Percentiles rank a stretch among this genome's conserved stretches.
Evolutionary conservation across 768 basidiomycete genomes (phyloP).

Genomic region (Dendrothele bispora): DNA sequence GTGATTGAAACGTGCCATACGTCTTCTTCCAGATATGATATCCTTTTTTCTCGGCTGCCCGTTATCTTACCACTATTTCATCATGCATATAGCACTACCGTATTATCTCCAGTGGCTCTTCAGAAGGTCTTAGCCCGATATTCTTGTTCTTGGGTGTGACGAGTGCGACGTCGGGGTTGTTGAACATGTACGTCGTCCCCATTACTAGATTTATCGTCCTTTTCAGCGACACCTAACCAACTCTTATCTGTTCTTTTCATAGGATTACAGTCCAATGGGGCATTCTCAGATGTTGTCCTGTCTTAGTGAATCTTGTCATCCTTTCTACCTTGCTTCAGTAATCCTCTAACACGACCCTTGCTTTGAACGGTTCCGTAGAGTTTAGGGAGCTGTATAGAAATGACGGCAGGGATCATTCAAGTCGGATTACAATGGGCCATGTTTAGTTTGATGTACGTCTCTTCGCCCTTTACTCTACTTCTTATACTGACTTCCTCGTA

Average conservation of each 20-base stretch:
- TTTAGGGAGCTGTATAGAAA: slow-evolving; percentile 71
- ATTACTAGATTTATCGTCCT: too few species aligned
- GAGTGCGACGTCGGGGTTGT: slow-evolving; percentile 76
- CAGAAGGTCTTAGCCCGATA: slow-evolving; percentile 90
- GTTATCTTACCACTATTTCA: too few species aligned
- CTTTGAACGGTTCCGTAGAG: slow-evolving; percentile 41
- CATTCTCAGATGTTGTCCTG: slow-evolving; percentile 76
- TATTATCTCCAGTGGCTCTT: slow-evolving; percentile 76
- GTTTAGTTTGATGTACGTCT: slow-evolving; percentile 80
- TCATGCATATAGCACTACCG: slow-evolving; percentile 68
- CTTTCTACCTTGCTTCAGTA: not conserved
- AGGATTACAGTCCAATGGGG: slow-evolving; percentile 87
- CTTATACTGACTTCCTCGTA: not conserved
- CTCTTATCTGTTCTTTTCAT: slow-evolving; percentile 12
- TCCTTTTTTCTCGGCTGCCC: too few species aligned
- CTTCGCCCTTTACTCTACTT: not conserved
- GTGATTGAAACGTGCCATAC: too few species aligned
- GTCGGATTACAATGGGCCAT: slow-evolving; percentile 81
- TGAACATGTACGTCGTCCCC: slow-evolving; percentile 76
- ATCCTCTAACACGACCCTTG: slow-evolving; percentile 1
- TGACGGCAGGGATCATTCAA: slow-evolving; percentile 80
- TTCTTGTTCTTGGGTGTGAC: slow-evolving; percentile 89
- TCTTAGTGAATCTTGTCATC: slow-evolving; percentile 72
- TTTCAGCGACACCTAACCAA: not conserved
- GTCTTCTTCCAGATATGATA: too few species aligned